Conservation (phyloP, 495 filamentous ascomycete species). For the Annulohypoxylon bovei region DNA sequence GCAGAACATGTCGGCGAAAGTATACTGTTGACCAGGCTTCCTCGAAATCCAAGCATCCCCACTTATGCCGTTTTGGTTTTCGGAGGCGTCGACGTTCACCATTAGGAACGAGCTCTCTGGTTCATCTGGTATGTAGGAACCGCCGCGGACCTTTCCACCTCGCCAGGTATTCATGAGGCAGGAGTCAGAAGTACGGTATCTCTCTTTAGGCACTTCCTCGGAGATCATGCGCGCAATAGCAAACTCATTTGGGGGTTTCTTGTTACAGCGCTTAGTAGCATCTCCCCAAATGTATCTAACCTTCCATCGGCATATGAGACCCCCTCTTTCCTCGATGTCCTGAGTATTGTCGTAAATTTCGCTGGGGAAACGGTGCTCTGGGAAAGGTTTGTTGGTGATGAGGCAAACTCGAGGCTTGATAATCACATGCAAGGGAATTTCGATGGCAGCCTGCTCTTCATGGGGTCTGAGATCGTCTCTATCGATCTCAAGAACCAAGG, state of each 20-base stretch:
- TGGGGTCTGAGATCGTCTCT: conserved; percentile 51
- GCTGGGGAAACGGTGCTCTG: conserved; percentile 45
- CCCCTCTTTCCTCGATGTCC: conserved; percentile 43
- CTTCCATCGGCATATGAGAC: conserved; percentile 54
- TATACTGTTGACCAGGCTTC: conserved; percentile 60
- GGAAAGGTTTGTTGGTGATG: conserved; percentile 64
- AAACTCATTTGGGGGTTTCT: conserved; percentile 48
- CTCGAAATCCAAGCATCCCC: conserved; percentile 16
- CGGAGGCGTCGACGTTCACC: conserved; percentile 24
- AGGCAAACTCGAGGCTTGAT: conserved; percentile 53
- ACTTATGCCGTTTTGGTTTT: background rate
- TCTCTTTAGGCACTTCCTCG: conserved; percentile 40
- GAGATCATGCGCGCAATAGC: conserved; percentile 38
- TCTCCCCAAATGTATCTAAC: conserved; percentile 41
- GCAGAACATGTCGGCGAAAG: conserved; percentile 77
- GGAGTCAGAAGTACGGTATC: conserved; percentile 26
- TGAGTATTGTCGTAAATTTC: conserved; percentile 26
- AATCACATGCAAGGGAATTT: conserved; percentile 50
- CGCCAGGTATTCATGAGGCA: conserved; percentile 51
- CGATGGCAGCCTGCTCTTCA: conserved; percentile 57
- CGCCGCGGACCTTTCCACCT: conserved; percentile 50
- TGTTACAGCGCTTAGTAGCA: conserved; percentile 12
- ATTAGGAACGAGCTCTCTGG: conserved; percentile 10
- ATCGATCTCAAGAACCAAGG: conserved; percentile 59
- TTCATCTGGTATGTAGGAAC: conserved; percentile 38